Evolutionary conservation across 2,329 filamentous ascomycete genomes (phyloP), one percentile per base, ranked within the genome.

Genomic region (Arthrobotrys musiformis): DNA sequence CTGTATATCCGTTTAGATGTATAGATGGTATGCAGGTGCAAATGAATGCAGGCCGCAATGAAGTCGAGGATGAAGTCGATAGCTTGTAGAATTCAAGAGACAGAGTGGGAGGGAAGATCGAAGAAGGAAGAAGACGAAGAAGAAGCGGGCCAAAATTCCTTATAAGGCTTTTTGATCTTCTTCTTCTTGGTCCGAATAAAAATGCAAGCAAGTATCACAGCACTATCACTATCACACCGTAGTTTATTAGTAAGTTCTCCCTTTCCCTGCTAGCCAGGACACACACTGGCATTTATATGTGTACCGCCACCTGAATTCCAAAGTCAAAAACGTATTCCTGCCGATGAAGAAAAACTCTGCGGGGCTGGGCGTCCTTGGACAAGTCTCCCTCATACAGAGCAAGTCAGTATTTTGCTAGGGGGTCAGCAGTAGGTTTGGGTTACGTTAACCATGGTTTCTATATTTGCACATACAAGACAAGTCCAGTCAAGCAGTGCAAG

Each of bases 381-480:
- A 4, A 40, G 15, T 11, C n/a, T 1, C 26, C n/a, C n/a, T n/a
- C n/a, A n/a, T n/a, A n/a, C n/a, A n/a, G n/a, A n/a, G n/a, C n/a
- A n/a, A 13, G 26, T 48, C 22, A 58, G 66, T 52, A 44, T 67
- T 33, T 33, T 48, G 40, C n/a, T 42, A 17, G 40, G 35, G 35
- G 11, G 13, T 40, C n/a, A n/a, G n/a, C n/a, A n/a, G n/a, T n/a
- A n/a, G 22, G 4, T 50, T 30, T 26, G 48, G 4, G 40, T 42
- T 42, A 19, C n/a, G 40, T 42, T 42, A 19, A 22, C 8, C 50
- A 35, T 13, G 33, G 67, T 70, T 70, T 63, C 58, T 70, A 70
- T 44, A 54, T 70, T 70, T 70, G 67, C 58, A 72, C 22, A 56
- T 4, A 24, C 24, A 40, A 58, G 22, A 37, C 28, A 52, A 30